Percentiles rank a stretch among this genome's conserved stretches.
Conservation (phyloP, 768 basidiomycete species). For the Hebeloma cylindrosporum region DNA sequence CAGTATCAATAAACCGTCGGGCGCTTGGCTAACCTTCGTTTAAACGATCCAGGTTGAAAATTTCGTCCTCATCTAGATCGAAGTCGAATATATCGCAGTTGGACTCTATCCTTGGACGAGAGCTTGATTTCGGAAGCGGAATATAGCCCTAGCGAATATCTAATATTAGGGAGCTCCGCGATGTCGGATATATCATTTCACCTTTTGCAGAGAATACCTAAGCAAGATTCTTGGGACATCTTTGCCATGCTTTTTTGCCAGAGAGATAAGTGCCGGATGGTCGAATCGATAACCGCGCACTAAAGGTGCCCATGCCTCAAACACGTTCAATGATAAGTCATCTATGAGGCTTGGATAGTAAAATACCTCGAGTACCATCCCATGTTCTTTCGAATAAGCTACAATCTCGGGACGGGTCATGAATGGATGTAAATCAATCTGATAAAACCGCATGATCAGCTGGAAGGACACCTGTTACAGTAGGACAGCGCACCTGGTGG, state of each 20-base stretch:
- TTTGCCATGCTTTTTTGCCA: conserved; percentile 54
- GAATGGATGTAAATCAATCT: conserved; percentile 67
- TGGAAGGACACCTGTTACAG: background rate
- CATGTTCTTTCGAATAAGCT: conserved; percentile 51
- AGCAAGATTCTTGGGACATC: conserved; percentile 62
- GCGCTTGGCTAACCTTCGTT: conserved; percentile 46
- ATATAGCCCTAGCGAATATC: conserved; percentile 45
- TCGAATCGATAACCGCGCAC: conserved; percentile 66
- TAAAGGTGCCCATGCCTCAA: conserved; percentile 72
- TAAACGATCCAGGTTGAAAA: conserved; percentile 48
- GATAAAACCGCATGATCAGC: conserved; percentile 4
- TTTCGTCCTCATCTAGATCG: conserved; percentile 48
- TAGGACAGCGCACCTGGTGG: conserved; percentile 49
- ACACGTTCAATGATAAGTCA: background rate
- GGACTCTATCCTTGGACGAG: conserved; percentile 48
- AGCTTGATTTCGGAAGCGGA: conserved; percentile 65
- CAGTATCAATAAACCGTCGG: background rate
- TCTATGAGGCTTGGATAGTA: background rate
- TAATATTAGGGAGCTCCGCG: background rate
- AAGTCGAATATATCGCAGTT: conserved; percentile 70
- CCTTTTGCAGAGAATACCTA: conserved; percentile 81
- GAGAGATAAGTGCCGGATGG: conserved; percentile 50
- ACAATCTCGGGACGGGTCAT: conserved; percentile 67
- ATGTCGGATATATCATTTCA: conserved; percentile 18
- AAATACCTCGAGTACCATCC: conserved; percentile 60